A percentile compares a stretch with the other conserved stretches of the same genome.
phyloP scores from a whole-genome alignment of 1,284 basidiomycete genomes.

The Microbotryum violaceum region DNA sequence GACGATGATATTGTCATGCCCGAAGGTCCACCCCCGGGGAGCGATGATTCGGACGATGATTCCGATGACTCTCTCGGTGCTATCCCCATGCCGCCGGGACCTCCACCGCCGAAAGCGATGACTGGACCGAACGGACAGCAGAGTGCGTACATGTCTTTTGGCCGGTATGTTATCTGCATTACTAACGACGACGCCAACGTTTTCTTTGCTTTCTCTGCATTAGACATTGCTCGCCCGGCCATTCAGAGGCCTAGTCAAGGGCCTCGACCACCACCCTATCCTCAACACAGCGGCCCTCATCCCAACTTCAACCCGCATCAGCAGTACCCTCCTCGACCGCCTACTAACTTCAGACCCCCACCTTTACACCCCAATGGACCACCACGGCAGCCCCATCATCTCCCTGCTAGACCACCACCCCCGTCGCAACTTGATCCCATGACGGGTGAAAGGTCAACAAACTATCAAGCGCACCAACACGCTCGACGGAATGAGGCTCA shows the following conservation, averaged over 20 bases:
- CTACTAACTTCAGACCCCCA: background rate
- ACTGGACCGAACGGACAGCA: no score
- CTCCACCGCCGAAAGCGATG: slow-evolving; percentile 30
- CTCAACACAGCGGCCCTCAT: slow-evolving; percentile 13
- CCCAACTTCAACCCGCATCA: slow-evolving; percentile 17
- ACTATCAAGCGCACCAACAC: slow-evolving; percentile 40
- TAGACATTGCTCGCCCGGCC: background rate
- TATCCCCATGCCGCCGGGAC: slow-evolving; percentile 32
- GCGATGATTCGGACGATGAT: slow-evolving; percentile 10
- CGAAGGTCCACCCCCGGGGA: slow-evolving; percentile 61
- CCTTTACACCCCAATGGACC: background rate
- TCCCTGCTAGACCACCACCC: slow-evolving; percentile 33
- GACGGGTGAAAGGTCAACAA: slow-evolving; percentile 38
- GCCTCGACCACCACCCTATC: slow-evolving; percentile 21
- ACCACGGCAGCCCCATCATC: background rate
- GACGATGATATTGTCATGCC: slow-evolving; percentile 84
- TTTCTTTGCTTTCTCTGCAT: no score
- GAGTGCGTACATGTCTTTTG: background rate
- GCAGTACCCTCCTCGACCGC: slow-evolving; percentile 31
- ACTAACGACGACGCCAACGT: background rate
- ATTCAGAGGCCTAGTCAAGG: background rate
- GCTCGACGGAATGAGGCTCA: slow-evolving; percentile 30
- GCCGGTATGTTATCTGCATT: background rate
- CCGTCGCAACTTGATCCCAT: slow-evolving; percentile 40
- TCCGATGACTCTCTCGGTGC: slow-evolving; percentile 32